Evolutionary conservation across 2,329 filamentous ascomycete genomes (phyloP), one percentile per base, ranked within the genome.

Genomic region (Colletotrichum tamarilloi): DNA sequence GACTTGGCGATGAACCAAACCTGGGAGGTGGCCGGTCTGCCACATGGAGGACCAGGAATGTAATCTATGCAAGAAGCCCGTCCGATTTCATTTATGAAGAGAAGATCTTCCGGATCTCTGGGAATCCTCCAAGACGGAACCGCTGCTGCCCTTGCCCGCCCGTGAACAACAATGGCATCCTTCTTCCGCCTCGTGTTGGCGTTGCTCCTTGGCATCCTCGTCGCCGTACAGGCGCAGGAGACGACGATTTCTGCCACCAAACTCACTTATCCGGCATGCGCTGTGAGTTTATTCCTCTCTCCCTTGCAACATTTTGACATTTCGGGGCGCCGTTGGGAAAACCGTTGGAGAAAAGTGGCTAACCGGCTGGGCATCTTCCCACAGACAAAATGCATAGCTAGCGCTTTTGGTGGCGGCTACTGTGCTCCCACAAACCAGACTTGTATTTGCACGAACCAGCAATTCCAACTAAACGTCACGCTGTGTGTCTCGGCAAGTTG

Each of bases 381-480:
- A 46, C 11, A 75, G 74, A 70, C 55, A 14, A 62, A 56, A 55
- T 75, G 74, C 19, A 75, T 75, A 42, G 67, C 63, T 30, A 68
- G 49, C 22, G 74, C 74, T 22, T 66, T 74, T 9, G 14, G 14
- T 1, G 59, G 63, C n/a, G 74, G 72, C 35, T 28, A 74, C 11
- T 80, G 78, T 53, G 62, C 73, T 14, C 67, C 67, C 2, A 73
- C 73, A 49, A 75, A 80, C 22, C 66, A 75, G 24, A 70, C 70
- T 1, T 80, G 79, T 35, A 62, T 80, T 19, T 79, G 78, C 55
- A 53, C 74, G 0, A 68, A 74, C 12, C 38, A 73, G 46, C 49
- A 62, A 7, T 76, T 77, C 6, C 69, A 79, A 19, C 53, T 65
- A 0, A 69, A 69, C 24, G 77, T 76, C 19, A 68, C 74, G 5